phyloP scores from a whole-genome alignment of 75 land plant species.

The Chamaecyparis obtusa region DNA sequence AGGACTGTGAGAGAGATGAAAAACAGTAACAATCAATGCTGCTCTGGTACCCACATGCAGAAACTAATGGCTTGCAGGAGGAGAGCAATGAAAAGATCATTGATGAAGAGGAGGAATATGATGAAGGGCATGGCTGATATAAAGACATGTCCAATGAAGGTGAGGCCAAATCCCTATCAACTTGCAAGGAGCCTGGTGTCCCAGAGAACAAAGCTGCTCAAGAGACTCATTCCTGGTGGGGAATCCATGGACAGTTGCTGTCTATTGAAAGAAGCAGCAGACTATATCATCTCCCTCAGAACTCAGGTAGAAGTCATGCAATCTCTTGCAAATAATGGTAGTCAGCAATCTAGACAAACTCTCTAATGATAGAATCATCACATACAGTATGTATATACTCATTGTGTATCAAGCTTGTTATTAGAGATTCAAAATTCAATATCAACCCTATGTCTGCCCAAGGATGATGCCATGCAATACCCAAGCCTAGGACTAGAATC shows the following conservation, averaged over 20 bases:
- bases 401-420: no score
- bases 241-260: slow-evolving; percentile 4
- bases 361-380: no score
- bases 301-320: slow-evolving; percentile 14
- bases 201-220: background rate
- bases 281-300: slow-evolving; percentile 10
- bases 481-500: no score
- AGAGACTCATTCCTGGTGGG: slow-evolving; percentile 13
- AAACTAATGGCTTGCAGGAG: background rate
- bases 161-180: background rate
- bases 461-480: no score
- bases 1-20: background rate
- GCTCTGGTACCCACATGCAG: background rate
- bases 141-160: background rate
- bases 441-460: no score
- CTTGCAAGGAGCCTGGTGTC: background rate
- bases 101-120: background rate
- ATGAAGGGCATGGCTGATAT: background rate
- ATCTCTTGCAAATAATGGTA: slow-evolving; percentile 5
- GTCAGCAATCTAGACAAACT: no score
- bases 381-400: no score
- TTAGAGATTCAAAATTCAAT: no score
- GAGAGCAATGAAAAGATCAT: background rate
- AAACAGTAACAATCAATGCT: background rate
- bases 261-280: slow-evolving; percentile 7